Evolutionary conservation across 1,139 yeast species (phyloP), one percentile per base, ranked within the genome.

Genomic region (Protomyces lactucae-debilis): DNA sequence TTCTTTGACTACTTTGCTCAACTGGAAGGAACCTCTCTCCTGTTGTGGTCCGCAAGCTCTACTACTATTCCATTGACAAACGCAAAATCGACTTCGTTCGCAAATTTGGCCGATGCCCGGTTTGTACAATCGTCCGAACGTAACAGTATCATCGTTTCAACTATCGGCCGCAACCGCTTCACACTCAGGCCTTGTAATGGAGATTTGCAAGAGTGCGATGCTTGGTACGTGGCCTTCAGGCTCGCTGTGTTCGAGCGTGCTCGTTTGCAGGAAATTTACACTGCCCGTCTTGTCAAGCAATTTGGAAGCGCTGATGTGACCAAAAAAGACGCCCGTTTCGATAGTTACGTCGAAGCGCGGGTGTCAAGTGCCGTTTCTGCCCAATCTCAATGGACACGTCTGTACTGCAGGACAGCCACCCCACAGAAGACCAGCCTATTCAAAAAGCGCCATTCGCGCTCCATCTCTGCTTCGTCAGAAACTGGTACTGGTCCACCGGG

Each of bases 211-310:
- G 56, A 53, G 18, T 18, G 25, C 25, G 23, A 45, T 14, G 23
- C 48, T 5, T 59, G 63, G 63, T 28, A 28, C n/a, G 35, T 59
- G 9, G 57, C 63, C 1, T 40, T 59, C 14, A 52, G 57, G 5
- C 21, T 59, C 8, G 43, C 63, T 4, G 43, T 52, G 6, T 59
- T 52, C 35, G 63, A 59, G 23, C 48, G 63, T 6, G 52, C 63
- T 25, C 43, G 63, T 16, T 40, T 59, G 52, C 63, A 59, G 43
- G 63, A 59, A 35, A 43, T 52, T 4, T 59, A 59, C 45, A 59
- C 63, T 6, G 45, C 63, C 10, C 53, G 35, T 16, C 45, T 59
- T 25, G 43, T 40, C n/a, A 48, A 32, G 32, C 25, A 40, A 16
- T 59, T 16, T 43, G 63, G 52, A 23, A 40, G 57, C 52, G 21